These are phyloP conservation scores for Pisolithus orientalis DNA, from an alignment of 768 basidiomycete species.

Conservation along the genomic window DNA sequence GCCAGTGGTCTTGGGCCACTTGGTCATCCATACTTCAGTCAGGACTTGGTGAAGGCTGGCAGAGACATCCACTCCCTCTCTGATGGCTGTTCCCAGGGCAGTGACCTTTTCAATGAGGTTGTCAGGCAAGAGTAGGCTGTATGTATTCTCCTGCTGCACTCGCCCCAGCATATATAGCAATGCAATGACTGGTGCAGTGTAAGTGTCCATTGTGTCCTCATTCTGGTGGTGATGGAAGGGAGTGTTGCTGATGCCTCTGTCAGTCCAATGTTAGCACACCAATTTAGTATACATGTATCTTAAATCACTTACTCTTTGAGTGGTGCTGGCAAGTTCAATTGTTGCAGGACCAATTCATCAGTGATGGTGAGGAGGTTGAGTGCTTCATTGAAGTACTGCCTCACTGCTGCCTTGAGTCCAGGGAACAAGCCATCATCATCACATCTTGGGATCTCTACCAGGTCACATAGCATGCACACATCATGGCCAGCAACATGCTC, in stretches of 20 bases:
- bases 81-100: background rate
- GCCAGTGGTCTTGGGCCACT: background rate
- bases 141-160: background rate
- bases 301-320: background rate
- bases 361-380: background rate
- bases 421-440: background rate
- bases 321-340: conserved; percentile 8
- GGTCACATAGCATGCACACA: background rate
- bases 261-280: background rate
- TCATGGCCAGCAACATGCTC: background rate
- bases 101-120: background rate
- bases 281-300: background rate
- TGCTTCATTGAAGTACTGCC: conserved; percentile 2
- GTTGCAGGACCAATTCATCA: conserved; percentile 6
- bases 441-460: background rate
- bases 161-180: conserved; percentile 2
- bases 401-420: background rate
- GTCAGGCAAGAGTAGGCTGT: background rate
- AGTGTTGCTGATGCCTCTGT: conserved; percentile 16
- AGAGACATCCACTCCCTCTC: background rate
- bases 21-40: conserved; percentile 4
- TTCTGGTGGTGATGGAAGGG: conserved; percentile 18
- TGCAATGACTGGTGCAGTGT: background rate
- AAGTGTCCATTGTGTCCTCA: conserved; percentile 5
- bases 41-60: conserved; percentile 6